Conservation (phyloP, 2,329 filamentous ascomycete genomes). For the Sclerotinia nivalis region DNA sequence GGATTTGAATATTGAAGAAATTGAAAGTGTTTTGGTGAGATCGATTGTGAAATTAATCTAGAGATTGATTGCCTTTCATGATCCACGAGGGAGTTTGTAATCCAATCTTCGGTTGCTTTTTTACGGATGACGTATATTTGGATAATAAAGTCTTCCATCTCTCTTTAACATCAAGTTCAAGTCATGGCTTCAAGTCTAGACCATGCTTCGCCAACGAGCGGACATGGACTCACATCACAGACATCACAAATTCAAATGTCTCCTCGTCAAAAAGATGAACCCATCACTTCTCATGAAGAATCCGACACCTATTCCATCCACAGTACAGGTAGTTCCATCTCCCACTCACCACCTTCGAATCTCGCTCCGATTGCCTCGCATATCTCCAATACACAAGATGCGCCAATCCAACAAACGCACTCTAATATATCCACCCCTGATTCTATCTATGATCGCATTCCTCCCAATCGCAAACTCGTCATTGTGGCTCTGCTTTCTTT, state of each 20-base stretch:
- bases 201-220: neutral
- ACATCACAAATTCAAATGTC: neutral
- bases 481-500: conserved; percentile 71
- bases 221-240: neutral
- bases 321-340: conserved; percentile 10
- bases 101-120: neutral
- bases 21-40: neutral
- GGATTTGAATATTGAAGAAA: neutral
- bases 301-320: conserved; percentile 11
- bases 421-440: conserved; percentile 44
- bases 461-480: conserved; percentile 59
- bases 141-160: neutral
- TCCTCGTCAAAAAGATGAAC: neutral
- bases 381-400: conserved; percentile 38
- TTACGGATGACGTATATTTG: neutral
- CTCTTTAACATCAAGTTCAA: neutral
- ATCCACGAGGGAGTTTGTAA: neutral
- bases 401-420: conserved; percentile 36
- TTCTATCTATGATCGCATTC: conserved; percentile 65
- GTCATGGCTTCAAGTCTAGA: conserved; percentile 8
- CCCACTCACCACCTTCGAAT: conserved; percentile 25
- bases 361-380: conserved; percentile 31
- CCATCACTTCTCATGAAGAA: neutral
- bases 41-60: neutral
- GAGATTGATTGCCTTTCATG: conserved; percentile 11